These are phyloP conservation scores for Ceratocystiopsis sp. DNA, from an alignment of 2,329 filamentous ascomycete species.

Conservation along the genomic window DNA sequence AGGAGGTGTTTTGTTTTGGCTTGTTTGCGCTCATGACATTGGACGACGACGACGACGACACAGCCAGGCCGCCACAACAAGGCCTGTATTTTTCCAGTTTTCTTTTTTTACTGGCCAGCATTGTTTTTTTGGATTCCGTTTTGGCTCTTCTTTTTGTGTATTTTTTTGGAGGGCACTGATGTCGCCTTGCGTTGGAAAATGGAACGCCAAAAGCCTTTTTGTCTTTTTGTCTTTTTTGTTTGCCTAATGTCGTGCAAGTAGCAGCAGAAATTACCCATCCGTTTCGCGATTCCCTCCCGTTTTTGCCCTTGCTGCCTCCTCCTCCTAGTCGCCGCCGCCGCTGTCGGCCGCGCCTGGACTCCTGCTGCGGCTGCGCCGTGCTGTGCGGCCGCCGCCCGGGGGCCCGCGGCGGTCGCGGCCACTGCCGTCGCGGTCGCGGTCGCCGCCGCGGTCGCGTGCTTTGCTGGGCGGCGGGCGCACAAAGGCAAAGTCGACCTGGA, in stretches of 20 bases:
- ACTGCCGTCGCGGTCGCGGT: slow-evolving; percentile 8
- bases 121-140: too few species aligned
- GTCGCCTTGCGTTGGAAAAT: background rate
- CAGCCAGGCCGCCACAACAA: too few species aligned
- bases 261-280: background rate
- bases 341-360: slow-evolving; percentile 22
- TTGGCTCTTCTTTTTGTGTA: background rate
- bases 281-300: background rate
- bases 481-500: slow-evolving; percentile 72
- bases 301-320: too few species aligned
- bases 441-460: slow-evolving; percentile 16
- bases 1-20: too few species aligned
- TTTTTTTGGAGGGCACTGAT: background rate
- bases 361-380: slow-evolving; percentile 26
- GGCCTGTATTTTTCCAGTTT: too few species aligned
- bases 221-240: background rate
- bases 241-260: too few species aligned
- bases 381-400: slow-evolving; percentile 16
- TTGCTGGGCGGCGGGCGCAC: slow-evolving; percentile 59
- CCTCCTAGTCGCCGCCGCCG: slow-evolving; percentile 12
- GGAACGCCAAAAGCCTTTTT: background rate
- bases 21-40: too few species aligned
- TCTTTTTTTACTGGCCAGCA: too few species aligned
- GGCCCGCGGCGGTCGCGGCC: slow-evolving; percentile 5
- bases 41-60: too few species aligned